Evolutionary conservation across 768 basidiomycete species (phyloP).

Genomic region (Pleurotus platypus): DNA sequence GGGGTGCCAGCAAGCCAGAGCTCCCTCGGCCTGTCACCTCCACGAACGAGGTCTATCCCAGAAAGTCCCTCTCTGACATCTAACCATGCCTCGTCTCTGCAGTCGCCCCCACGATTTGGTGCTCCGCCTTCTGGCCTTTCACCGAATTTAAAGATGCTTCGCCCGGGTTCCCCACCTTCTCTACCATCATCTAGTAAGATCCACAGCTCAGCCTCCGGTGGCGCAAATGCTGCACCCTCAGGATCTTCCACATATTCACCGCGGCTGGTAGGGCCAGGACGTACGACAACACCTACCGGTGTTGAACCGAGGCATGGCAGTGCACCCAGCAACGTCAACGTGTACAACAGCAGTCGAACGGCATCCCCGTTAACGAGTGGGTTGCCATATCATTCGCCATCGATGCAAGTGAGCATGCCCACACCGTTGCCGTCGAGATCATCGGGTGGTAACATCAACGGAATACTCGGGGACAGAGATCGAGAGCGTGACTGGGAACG

Average conservation of each 20-base stretch:
- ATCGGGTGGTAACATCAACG: conserved; percentile 11
- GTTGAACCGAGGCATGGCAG: conserved; percentile 12
- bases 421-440: conserved; percentile 10
- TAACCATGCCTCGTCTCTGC: conserved; percentile 11
- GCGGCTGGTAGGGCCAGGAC: conserved; percentile 18
- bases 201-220: conserved; percentile 6
- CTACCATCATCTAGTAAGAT: conserved; percentile 6
- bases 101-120: conserved; percentile 25
- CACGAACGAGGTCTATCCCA: conserved; percentile 27
- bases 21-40: conserved; percentile 30
- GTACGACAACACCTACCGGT: conserved; percentile 20
- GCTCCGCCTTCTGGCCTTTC: conserved; percentile 13
- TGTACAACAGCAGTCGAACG: conserved; percentile 22
- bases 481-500: conserved; percentile 25
- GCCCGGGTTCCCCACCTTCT: conserved; percentile 12
- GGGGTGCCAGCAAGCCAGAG: conserved; percentile 24
- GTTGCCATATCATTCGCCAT: conserved; percentile 20
- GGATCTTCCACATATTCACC: conserved; percentile 16
- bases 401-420: conserved; percentile 12
- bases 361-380: conserved; percentile 23
- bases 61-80: conserved; percentile 21
- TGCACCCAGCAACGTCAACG: conserved; percentile 2
- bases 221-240: conserved; percentile 4
- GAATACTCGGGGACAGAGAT: conserved; percentile 16
- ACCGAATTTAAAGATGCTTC: conserved; percentile 15